Evolutionary conservation across 2,329 filamentous ascomycete genomes (phyloP).

Genomic region (Juglanconis oblonga): DNA sequence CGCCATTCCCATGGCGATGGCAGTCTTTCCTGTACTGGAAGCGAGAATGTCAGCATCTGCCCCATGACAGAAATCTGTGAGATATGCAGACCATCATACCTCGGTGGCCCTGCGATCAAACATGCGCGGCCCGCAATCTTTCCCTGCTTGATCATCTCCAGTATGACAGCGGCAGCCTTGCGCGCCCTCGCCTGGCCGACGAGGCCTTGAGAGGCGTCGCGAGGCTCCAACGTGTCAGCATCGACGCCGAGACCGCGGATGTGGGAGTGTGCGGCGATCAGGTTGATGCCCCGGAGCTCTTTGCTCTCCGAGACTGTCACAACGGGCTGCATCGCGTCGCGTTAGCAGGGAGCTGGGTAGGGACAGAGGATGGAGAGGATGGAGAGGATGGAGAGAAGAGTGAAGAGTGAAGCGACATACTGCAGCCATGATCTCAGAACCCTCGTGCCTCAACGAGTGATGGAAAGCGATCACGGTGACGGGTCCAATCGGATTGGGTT

Average conservation of each 20-base stretch:
- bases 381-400: neutral
- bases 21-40: constrained; percentile 88
- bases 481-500: too few relatives aligned
- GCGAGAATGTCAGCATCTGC: neutral
- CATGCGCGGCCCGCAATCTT: constrained; percentile 97
- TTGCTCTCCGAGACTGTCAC: constrained; percentile 90
- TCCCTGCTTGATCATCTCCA: constrained; percentile 98
- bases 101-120: constrained; percentile 90
- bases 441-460: neutral
- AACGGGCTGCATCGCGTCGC: constrained; percentile 43
- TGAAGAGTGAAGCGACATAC: constrained; percentile 14
- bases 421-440: constrained; percentile 14
- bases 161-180: constrained; percentile 91
- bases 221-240: constrained; percentile 83
- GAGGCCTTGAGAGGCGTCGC: constrained; percentile 81
- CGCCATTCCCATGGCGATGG: constrained; percentile 98
- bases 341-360: neutral
- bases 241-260: constrained; percentile 95
- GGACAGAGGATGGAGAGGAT: neutral
- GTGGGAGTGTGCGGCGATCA: constrained; percentile 97
- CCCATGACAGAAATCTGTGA: neutral
- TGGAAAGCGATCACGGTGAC: neutral
- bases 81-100: constrained; percentile 39
- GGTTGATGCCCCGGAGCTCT: constrained; percentile 92
- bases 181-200: constrained; percentile 96